Evolutionary conservation across 2,329 filamentous ascomycete species (phyloP), one percentile per base, ranked within the genome.

Genomic region (Periconia digitata): DNA sequence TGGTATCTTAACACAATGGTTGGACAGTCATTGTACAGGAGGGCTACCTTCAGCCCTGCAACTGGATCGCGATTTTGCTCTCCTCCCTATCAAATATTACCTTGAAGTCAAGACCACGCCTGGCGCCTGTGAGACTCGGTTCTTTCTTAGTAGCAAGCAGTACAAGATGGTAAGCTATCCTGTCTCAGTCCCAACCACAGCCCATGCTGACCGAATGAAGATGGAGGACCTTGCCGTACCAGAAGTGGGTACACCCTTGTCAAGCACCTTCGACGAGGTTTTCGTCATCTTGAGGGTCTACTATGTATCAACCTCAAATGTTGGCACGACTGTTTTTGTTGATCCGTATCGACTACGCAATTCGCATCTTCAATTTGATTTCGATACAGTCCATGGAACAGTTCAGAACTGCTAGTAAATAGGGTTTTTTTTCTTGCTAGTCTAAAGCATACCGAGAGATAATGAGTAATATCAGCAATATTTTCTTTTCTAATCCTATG

Each of bases 31-130:
- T 18, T 60, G 54, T 27, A 40, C 37, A 5, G 54, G 53, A n/a
- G 44, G 44, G 6, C 56, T 57, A 27, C 50, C 6, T 60, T 59
- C n/a, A 67, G 70, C 2, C 69, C 76, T 43, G 56, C 1, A 3
- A 74, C 0, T 48, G 54, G 6, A 22, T 37, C 18, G 48, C 52
- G 1, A 47, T 38, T 3, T 76, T 71, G 67, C 22, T 34, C 10
- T 55, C 38, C 10, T 50, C 47, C 42, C 40, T 71, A 53, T 61
- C 1, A 53, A 66, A 24, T 81, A 79, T 53, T 74, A 72, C 18
- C 73, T 82, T 2, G 79, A 82, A 46, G 79, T 82, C 29, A 82
- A 81, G 55, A 71, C 76, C 1, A 80, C 78, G 0, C 74, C 71
- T 0, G 58, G 60, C 1, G 40, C 53, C 1, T 72, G 64, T 37